Evolutionary conservation across 331 rosid genomes (phyloP).

Genomic region (Prunus yedoensis): DNA sequence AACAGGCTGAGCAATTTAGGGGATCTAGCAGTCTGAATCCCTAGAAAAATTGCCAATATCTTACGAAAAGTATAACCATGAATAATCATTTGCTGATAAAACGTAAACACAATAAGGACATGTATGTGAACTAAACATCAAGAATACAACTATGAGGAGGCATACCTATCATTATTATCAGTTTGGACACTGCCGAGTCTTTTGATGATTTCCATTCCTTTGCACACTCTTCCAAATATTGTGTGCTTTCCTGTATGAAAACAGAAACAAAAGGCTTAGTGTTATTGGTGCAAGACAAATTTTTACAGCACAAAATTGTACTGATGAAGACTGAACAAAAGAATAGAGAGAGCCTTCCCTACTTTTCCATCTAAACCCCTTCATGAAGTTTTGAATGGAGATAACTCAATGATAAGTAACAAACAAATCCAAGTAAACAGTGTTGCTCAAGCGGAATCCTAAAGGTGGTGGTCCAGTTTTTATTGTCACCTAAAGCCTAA

Average conservation of each 20-base stretch:
- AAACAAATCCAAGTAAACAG: neutral
- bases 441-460: neutral
- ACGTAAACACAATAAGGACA: neutral
- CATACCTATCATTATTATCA: conserved; percentile 90
- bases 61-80: neutral
- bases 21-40: neutral
- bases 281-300: conserved; percentile 15
- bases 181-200: conserved; percentile 97
- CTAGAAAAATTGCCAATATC: no score
- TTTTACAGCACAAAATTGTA: neutral
- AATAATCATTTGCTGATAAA: neutral
- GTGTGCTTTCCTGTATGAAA: conserved; percentile 81
- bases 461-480: neutral
- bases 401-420: neutral
- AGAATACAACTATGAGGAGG: conserved; percentile 10
- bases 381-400: neutral
- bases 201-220: conserved; percentile 94
- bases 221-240: conserved; percentile 85
- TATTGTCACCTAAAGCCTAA: neutral
- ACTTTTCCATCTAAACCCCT: neutral
- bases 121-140: conserved; percentile 2
- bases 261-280: conserved; percentile 25
- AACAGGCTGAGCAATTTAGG: neutral
- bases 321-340: neutral
- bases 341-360: neutral